Evolutionary conservation across 164 flowering plant genomes (phyloP), one percentile per base, ranked within the genome.

Genomic region (Vitis riparia): DNA sequence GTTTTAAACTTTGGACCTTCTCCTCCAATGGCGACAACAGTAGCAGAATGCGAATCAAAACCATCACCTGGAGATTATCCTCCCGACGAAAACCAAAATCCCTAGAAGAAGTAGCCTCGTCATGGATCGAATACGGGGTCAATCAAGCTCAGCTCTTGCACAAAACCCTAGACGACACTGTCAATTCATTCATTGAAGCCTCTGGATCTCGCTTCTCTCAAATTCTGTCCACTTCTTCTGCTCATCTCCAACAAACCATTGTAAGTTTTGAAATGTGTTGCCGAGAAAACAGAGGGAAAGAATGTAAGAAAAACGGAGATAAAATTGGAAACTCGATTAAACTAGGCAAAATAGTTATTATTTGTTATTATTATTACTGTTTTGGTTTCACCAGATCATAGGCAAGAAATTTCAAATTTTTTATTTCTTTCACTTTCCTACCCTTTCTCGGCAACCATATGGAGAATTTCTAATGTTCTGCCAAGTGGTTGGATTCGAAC

Each of bases 101-200:
- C 52, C 51, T 76, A 13, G 76, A 64, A 48, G 68, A 70, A 37
- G 61, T 48, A 27, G 17, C 70, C 52, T 50, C 70, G 55, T 85
- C 87, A 44, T 92, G 95, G 97, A 74, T 86, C 70, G 92, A 92
- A 10, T 77, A 86, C 78, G 93, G 90, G 0, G 80, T 85, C 37
- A 80, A 87, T 10, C 93, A 89, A 69, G 92, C 89, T 53, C 75
- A 68, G 69, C 51, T 84, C 13, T 70, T 80, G 50, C 83, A 86
- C 66, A 77, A 78, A 70, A 79, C 78, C 53, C 9, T 82, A 37
- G 66, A 84, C 68, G 82, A 82, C 47, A 53, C 87, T 19, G 30
- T 87, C 58, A 90, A 89, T 62, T 82, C 83, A 15, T 75, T 91
- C 59, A 59, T 82, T 55, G 67, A 68, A 27, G 71, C 68, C 32